Base-by-base conservation (phyloP, 1,139 yeast species). In the Kluyveromyces sp. region DNA sequence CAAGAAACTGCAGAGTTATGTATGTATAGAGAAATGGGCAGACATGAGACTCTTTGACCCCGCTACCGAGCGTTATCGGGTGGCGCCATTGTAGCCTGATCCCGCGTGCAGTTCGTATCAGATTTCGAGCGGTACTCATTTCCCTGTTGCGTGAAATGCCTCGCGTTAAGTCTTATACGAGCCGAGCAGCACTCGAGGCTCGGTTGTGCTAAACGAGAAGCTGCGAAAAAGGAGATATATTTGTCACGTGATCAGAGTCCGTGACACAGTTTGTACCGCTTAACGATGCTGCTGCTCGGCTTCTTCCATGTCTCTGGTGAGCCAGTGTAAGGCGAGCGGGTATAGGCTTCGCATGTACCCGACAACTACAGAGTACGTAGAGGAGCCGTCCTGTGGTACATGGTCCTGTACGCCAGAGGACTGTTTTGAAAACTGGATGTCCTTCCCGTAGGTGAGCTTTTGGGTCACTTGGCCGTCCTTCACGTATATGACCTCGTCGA, bases 401-500 rank as follows among this genome's bases (percentile, higher is more conserved):
- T n/a, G 43, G 7, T 48, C 53, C 22, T 48, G 49, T 3, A 49
- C 53, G 11, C 49, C 46, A 19, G 52, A 48, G 33, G 51, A 43
- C 6, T 47, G 47, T 4, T 41, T 49, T 9, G 50, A 54, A 45
- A 70, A 73, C 11, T 53, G 50, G 47, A 70, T 55, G 46, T 68
- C 64, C 33, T 59, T 49, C 8, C 59, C 59, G 46, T 54, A 66
- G 56, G 60, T 48, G 46, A 62, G 46, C 39, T 47, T 53, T 45
- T 56, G 65, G 41, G 60, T 53, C 43, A 70, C 73, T 59, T 52
- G 66, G 36, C 97, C 97, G 43, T 78, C 74, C 53, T 77, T 78
- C 55, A 92, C 69, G 63, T 92, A 97, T n/a, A 83, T 72, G 11
- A 92, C 70, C 43, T 82, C 71, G 41, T 94, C 85, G 38, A 96